Evolutionary conservation across 2,329 filamentous ascomycete species (phyloP), one percentile per base, ranked within the genome.

Genomic region (Raffaelea arxii): DNA sequence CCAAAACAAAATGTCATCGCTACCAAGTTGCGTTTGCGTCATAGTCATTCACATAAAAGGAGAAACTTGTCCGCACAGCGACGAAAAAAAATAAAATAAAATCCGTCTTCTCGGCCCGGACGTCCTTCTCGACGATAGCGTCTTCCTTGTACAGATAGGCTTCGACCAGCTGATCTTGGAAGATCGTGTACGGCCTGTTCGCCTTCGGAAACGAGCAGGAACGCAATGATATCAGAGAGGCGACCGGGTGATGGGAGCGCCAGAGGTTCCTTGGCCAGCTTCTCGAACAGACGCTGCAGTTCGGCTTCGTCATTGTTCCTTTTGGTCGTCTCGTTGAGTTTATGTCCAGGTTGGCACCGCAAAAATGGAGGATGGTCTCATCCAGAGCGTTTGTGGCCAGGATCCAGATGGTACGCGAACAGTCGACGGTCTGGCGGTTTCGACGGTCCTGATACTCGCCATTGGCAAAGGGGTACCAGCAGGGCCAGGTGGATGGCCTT

Each of bases 341-440:
- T 5, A 46, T 45, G 30, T 32, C 39, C 16, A 46, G 49, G 14
- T 50, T n/a, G 19, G 23, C 43, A 12, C 19, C 24, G 40, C 49
- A 50, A 27, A 50, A 50, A 14, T 40, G 22, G 4, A 50, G 39
- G 19, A 50, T 50, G 12, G 35, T 46, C 6, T 25, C 14, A 27
- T 50, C 49, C 22, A 50, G 36, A 4, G 49, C 49, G 19, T 50
- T 50, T 22, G 49, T 50, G 9, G 49, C 49, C 39, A 50, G 23
- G 30, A 50, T 48, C 46, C 46, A 50, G 25, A 50, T 48, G 3
- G 49, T 50, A 10, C 40, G 49, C n/a, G 41, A 41, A 24, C 49
- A 50, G 46, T 50, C 39, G 7, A 50, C 19, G 7, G 12, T 46
- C 2, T 3, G 7, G 2, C 43, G 43, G 4, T 39, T 32, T 22